phyloP scores from a whole-genome alignment of 1,139 yeast genomes.

The Candida albicans region DNA sequence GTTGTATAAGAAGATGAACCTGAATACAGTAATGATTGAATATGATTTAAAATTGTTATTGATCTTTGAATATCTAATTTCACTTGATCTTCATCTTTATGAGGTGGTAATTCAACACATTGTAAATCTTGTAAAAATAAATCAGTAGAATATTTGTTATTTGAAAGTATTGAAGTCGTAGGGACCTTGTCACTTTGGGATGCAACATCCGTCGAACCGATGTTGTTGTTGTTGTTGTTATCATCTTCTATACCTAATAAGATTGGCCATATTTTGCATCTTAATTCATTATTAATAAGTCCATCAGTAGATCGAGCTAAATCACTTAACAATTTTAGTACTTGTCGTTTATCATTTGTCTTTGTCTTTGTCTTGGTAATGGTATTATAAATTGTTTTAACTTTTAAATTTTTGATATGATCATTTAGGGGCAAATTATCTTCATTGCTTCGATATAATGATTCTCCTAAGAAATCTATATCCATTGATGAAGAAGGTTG shows the following conservation, averaged over 20 bases:
- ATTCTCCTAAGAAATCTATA: slow-evolving; percentile 45
- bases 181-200: neutral
- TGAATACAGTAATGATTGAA: slow-evolving; percentile 23
- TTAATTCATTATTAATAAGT: slow-evolving; percentile 37
- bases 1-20: slow-evolving; percentile 29
- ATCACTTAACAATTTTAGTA: slow-evolving; percentile 26
- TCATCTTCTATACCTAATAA: slow-evolving; percentile 26
- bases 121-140: slow-evolving; percentile 24
- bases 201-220: no score
- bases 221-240: neutral
- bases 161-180: slow-evolving; percentile 3
- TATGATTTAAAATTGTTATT: slow-evolving; percentile 46
- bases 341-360: slow-evolving; percentile 5
- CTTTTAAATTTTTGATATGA: slow-evolving; percentile 36
- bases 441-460: slow-evolving; percentile 41
- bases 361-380: slow-evolving; percentile 8
- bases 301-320: slow-evolving; percentile 51
- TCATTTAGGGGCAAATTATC: slow-evolving; percentile 41
- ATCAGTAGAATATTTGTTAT: slow-evolving; percentile 10
- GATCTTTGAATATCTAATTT: slow-evolving; percentile 74
- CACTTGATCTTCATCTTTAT: slow-evolving; percentile 79
- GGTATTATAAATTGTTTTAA: slow-evolving; percentile 34
- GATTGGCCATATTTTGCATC: slow-evolving; percentile 51
- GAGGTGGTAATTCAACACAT: slow-evolving; percentile 40
- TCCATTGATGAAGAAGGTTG: slow-evolving; percentile 32